Base-by-base conservation (phyloP, 2,329 filamentous ascomycete genomes). In the Nothophaeocryptopus gaeumannii region DNA sequence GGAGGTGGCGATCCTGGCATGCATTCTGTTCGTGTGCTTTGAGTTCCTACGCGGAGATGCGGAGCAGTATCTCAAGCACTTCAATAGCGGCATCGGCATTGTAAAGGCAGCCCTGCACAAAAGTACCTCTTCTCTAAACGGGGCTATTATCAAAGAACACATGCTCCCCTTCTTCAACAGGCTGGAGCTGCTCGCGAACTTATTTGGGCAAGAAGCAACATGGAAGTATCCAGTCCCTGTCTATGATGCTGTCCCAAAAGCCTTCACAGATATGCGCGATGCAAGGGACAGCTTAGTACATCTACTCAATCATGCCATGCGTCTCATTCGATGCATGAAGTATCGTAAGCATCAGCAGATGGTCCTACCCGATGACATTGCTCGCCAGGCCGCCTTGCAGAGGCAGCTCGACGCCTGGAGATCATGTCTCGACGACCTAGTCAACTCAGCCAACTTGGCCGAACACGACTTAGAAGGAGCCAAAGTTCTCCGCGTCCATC, bases 11-110 rank as follows among this genome's bases (percentile, higher is more conserved):
- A 20, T 46, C 2, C 36, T 46, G 15, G 26, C 35, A 9, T 46
- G 29, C 33, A 45, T 45, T 34, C 5, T 45, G 12, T 45, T 35
- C 16, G 14, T 45, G 5, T 36, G 42, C 33, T 12, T 45, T 11
- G 42, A 45, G 16, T 45, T 45, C 7, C 12, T 45, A n/a, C 42
- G 42, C 11, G 42, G 42, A 15, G 16, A 45, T 7, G 30, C 26
- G 14, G 42, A 30, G 10, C 31, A 29, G 11, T 32, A 32, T 29
- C 9, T 45, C 15, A 11, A 16, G 2, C 42, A 45, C 33, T 45
- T 45, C 9, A 30, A 26, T 7, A 29, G 42, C 9, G 42, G 42
- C n/a, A 20, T 45, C 16, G 30, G 16, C 5, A 45, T 45, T 3
- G 20, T 26, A 26, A 26, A 26, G 20, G 20, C 20, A 26, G 20